Base-by-base conservation (phyloP, 2,329 filamentous ascomycete genomes). In the Diaporthe sp. region DNA sequence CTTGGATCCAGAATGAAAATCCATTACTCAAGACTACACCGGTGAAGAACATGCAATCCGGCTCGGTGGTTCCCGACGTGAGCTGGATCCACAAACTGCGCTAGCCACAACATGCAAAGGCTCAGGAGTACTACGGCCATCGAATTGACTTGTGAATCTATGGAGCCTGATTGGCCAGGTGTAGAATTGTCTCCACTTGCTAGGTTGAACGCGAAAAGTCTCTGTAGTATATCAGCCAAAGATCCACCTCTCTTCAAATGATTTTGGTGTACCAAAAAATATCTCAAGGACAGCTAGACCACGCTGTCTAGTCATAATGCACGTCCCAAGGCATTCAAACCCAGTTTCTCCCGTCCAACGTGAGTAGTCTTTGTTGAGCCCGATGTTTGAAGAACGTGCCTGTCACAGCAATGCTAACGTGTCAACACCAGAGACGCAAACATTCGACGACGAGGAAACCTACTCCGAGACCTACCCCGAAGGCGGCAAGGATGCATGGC, bases 401-500 rank as follows among this genome's bases (percentile, higher is more conserved):
- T 19, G 42, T 4, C 31, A 7, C 15, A 22, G 25, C 22, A 55
- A 68, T 42, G 34, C 65, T 69, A 55, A 69, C 22, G 12, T 55
- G 46, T 55, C 65, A 55, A 31, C 9, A 31, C 15, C 34, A 55
- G 65, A 55, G 2, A 4, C 31, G 34, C 65, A 69, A 53, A 22
- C 15, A 17, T 69, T 69, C 17, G 65, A 42, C 0, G 65, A 69
- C 19, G 65, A 69, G 13, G 65, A 55, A 0, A 55, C 34, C n/a
- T 69, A 73, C 22, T 44, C 58, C n/a, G 88, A 89, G 76, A 88
- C 88, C 1, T 97, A 96, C 80, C 96, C 96, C 0, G 96, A 98
- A 85, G 95, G 95, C 69, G 96, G 96, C 19, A 82, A 90, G 19
- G 85, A 90, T 78, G 95, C 94, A 74, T 98, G 96, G 95, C 88